Base-by-base conservation (phyloP, 2,329 filamentous ascomycete genomes). In the Fusarium sp. region DNA sequence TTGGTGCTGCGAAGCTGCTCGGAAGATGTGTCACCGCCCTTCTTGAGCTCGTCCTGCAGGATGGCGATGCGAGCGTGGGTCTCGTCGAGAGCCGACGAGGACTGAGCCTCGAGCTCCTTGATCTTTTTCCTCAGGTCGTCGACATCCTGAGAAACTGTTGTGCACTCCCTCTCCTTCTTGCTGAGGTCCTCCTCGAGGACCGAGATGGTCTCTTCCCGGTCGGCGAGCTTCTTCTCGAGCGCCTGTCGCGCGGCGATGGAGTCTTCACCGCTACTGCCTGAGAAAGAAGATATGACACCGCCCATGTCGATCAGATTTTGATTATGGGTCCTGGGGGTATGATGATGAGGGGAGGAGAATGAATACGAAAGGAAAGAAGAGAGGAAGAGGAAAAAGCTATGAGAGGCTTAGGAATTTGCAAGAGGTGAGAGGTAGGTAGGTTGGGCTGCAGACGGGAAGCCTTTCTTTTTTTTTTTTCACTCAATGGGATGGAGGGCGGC, bases 281-380 rank as follows among this genome's bases (percentile, higher is more conserved):
- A 79, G 74, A 85, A 82, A 67, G 80, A 81, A 73, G 81, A 83
- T 71, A 85, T 80, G 71, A 84, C 83, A 78, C 83, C 82, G 77
- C 83, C 83, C 83, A 84, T 84, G 69, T 79, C 77, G 76, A 75
- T 74, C 71, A 74, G 64, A 65, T 54, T 65, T 66, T 61, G 72
- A 66, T 57, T 74, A 60, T 73, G 68, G 68, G 60, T 70, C 35
- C 56, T 52, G 68, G 52, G 63, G 60, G 65, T 65, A 64, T 68
- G 40, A 64, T 70, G 56, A 52, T 52, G 25, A 47, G 38, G 42
- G 27, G 68, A 66, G 63, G 40, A 52, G 64, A 63, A 56, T n/a
- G 38, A 57, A 42, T 18, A 50, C 16, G 42, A 40, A 16, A 36
- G 56, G 14, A 27, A 31, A 60, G 35, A 68, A 62, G 31, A 63